Evolutionary conservation across 305 asterid species (phyloP), one percentile per base, ranked within the genome.

Genomic region (Rubia peregrina): DNA sequence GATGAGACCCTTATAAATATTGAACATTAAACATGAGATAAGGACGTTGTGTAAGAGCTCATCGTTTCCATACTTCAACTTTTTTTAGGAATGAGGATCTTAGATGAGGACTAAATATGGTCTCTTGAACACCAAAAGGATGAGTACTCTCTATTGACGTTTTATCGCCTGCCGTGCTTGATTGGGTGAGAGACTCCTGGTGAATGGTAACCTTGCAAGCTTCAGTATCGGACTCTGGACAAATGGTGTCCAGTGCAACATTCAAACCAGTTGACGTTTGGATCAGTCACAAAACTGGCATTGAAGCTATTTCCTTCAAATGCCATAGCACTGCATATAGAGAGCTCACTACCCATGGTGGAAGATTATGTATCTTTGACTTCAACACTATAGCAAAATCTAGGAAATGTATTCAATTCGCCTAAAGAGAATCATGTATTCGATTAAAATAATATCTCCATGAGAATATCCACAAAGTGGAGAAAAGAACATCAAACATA

Each of bases 331-430:
- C 84, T 64, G 71, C 97, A 94, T 71, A 90, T 79, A 63, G 87
- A 86, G 83, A n/a, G n/a, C 84, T 83, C 73, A 89, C 71, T 63
- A 89, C 77, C 99, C 99, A 94, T 51, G 99, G 99, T 1, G 95
- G 97, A 73, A 94, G 80, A 85, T 81, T n/a, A 88, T 61, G 87
- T 80, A 82, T 84, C 98, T 73, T 66, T 89, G 68, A 94, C 77
- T 81, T 94, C 98, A 79, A 91, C 77, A 81, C 88, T 86, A 60
- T 87, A 88, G 83, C 89, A 84, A 63, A 89, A 86, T 74, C 90
- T 91, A 71, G 83, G 71, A 70, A 88, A 83, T 73, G 88, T n/a
- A n/a, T n/a, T n/a, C n/a, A n/a, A n/a, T n/a, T n/a, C n/a, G n/a
- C n/a, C n/a, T n/a, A n/a, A n/a, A n/a, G n/a, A n/a, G n/a, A n/a